These are phyloP conservation scores for Globisporangium cederbergense DNA, from an alignment of 352 stramenopile species.

Conservation along the genomic window DNA sequence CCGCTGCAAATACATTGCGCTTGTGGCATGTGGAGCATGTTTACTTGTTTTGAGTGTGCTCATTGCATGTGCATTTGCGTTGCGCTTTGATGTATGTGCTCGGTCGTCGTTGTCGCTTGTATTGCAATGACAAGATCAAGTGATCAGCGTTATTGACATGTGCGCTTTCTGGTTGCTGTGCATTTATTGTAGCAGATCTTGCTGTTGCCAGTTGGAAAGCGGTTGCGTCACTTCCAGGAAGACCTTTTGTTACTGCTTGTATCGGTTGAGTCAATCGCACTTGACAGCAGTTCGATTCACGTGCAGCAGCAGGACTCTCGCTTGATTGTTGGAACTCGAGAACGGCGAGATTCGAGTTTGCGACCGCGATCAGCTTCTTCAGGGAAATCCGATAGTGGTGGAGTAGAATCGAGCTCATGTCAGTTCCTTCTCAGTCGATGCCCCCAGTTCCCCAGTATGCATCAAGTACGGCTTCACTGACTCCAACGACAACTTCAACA, in stretches of 20 bases:
- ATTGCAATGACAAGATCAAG: background rate
- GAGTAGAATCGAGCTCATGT: slow-evolving; percentile 36
- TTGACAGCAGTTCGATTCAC: background rate
- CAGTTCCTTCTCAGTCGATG: slow-evolving; percentile 66
- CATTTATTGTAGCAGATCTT: slow-evolving; percentile 5
- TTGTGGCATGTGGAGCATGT: background rate
- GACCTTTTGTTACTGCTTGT: background rate
- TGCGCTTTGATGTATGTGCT: background rate
- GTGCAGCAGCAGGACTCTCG: background rate
- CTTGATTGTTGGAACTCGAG: slow-evolving; percentile 3
- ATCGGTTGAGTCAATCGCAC: slow-evolving; percentile 1
- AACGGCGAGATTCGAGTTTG: slow-evolving; percentile 3
- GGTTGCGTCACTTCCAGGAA: background rate
- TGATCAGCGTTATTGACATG: background rate
- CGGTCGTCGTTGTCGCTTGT: background rate
- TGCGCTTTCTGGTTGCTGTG: background rate
- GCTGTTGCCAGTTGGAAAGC: slow-evolving; percentile 1
- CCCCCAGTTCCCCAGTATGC: slow-evolving; percentile 72
- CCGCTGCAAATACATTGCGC: background rate
- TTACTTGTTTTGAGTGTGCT: background rate
- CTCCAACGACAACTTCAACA: slow-evolving; percentile 28
- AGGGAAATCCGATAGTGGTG: slow-evolving; percentile 8
- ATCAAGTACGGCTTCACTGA: slow-evolving; percentile 34
- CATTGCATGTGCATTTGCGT: background rate
- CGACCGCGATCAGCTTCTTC: slow-evolving; percentile 4